Percentiles rank a stretch among this genome's conserved stretches.
phyloP scores from a whole-genome alignment of 441 rosid species.

The Erysimum cheiri region DNA sequence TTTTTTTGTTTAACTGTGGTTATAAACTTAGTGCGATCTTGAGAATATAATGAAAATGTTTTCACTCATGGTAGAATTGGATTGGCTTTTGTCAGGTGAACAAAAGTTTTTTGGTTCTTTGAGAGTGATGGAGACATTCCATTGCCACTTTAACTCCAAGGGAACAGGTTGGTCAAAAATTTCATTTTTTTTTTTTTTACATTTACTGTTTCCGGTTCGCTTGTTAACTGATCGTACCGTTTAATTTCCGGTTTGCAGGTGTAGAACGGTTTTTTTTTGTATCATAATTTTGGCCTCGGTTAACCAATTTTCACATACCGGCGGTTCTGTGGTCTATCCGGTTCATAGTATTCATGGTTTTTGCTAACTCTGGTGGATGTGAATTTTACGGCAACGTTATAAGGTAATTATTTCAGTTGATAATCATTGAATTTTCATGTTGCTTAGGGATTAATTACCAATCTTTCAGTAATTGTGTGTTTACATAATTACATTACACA shows the following conservation, averaged over 20 bases:
- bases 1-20: too few species aligned
- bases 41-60: constrained; percentile 32
- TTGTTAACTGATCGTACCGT: constrained; percentile 40
- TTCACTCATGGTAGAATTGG: constrained; percentile 26
- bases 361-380: constrained; percentile 38
- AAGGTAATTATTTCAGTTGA: constrained; percentile 46
- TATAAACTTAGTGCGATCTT: constrained; percentile 5
- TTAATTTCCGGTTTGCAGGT: constrained; percentile 55
- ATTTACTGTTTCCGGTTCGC: constrained; percentile 38
- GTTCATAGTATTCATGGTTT: constrained; percentile 29
- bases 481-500: too few species aligned
- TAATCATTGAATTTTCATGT: constrained; percentile 15
- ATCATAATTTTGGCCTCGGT: constrained; percentile 41
- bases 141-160: constrained; percentile 55
- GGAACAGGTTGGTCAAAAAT: constrained; percentile 54
- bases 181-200: constrained; percentile 41
- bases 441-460: constrained; percentile 22
- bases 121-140: constrained; percentile 68
- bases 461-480: background rate
- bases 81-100: constrained; percentile 61
- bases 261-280: constrained; percentile 49
- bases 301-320: constrained; percentile 46
- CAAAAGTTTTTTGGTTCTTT: constrained; percentile 52
- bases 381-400: constrained; percentile 33
- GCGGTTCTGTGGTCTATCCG: constrained; percentile 42